phyloP scores from a whole-genome alignment of 345 rosid genomes.

The Capsella bursapastoris region DNA sequence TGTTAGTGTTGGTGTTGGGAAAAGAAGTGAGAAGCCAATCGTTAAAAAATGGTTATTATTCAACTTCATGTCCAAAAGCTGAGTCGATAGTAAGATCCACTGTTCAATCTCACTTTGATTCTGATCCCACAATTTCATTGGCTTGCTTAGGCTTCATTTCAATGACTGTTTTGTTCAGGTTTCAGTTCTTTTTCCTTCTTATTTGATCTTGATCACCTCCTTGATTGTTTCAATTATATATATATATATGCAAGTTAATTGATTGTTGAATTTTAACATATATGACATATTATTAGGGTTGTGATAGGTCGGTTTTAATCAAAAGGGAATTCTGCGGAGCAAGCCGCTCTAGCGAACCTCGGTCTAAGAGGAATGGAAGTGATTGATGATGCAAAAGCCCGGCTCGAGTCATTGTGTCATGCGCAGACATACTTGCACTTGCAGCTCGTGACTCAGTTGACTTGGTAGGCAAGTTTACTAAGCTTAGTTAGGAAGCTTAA shows the following conservation, averaged over 20 bases:
- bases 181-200: background rate
- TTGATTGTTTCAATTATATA: background rate
- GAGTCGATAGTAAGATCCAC: constrained; percentile 61
- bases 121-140: constrained; percentile 69
- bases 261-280: background rate
- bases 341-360: constrained; percentile 45
- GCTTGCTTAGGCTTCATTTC: constrained; percentile 75
- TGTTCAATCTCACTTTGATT: constrained; percentile 61
- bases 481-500: background rate
- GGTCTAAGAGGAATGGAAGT: constrained; percentile 53
- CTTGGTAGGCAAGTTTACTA: constrained; percentile 42
- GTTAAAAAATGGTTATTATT: constrained; percentile 61
- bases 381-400: constrained; percentile 60
- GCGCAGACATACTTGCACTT: constrained; percentile 60
- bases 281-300: constrained; percentile 42
- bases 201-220: background rate
- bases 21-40: constrained; percentile 35
- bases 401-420: constrained; percentile 62
- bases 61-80: constrained; percentile 63
- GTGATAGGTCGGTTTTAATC: constrained; percentile 60
- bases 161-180: constrained; percentile 83
- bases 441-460: constrained; percentile 61
- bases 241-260: background rate
- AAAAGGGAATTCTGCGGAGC: constrained; percentile 51
- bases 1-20: constrained; percentile 26